Percentiles rank a stretch among this genome's conserved stretches.
Evolutionary conservation across 768 basidiomycete genomes (phyloP).

Genomic region (Boletus reticulatus): DNA sequence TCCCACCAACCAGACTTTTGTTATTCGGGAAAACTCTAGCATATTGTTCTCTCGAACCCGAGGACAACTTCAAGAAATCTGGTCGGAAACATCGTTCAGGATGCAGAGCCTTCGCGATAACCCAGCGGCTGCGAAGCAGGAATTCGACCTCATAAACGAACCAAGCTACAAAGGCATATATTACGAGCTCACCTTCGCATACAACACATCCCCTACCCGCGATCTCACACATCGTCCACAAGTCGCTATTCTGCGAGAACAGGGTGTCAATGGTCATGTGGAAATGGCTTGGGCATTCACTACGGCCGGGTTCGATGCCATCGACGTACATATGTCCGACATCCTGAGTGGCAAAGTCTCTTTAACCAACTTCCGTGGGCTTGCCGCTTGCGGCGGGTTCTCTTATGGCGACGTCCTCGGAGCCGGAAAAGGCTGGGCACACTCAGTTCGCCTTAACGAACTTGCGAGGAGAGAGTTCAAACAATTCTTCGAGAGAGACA

Average conservation of each 20-base stretch:
- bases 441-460: constrained; percentile 86
- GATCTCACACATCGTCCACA: constrained; percentile 61
- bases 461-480: constrained; percentile 74
- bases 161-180: constrained; percentile 57
- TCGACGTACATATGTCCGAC: constrained; percentile 99
- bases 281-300: constrained; percentile 99
- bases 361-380: constrained; percentile 72
- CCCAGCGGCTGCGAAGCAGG: constrained; percentile 70
- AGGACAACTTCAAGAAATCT: constrained; percentile 70
- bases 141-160: constrained; percentile 74
- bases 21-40: constrained; percentile 48
- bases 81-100: constrained; percentile 93
- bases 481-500: constrained; percentile 75
- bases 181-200: constrained; percentile 69
- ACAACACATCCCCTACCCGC: constrained; percentile 33
- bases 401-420: constrained; percentile 98
- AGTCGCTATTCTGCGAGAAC: constrained; percentile 95
- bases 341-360: constrained; percentile 70
- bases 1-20: constrained; percentile 58
- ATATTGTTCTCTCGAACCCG: constrained; percentile 67
- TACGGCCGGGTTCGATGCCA: constrained; percentile 89
- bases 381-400: constrained; percentile 98
- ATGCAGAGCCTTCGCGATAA: constrained; percentile 93
- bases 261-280: constrained; percentile 96
- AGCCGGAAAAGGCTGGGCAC: constrained; percentile 97